Base-by-base conservation (phyloP, 2,329 filamentous ascomycete genomes). In the Ophiostoma montium region DNA sequence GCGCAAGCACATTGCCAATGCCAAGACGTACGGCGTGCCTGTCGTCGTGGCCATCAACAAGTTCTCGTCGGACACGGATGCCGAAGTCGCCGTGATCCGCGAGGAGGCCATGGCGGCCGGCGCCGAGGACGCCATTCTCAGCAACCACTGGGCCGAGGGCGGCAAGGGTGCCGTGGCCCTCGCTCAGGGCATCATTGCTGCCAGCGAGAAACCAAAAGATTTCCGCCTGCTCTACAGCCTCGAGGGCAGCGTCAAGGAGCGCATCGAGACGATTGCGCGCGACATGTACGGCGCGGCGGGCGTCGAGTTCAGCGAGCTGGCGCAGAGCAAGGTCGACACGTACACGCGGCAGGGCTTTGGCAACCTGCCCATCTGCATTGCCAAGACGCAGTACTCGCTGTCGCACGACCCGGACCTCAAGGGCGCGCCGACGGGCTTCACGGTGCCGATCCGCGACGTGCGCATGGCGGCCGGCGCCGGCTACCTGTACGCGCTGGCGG, bases 21-120 rank as follows among this genome's bases (percentile, higher is more conserved):
- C 92, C 50, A 86, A 78, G 64, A 73, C 78, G 11, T 98, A 94
- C 60, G 92, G 92, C 38, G 78, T 95, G 18, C 90, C 92, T 6
- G 90, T 98, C 7, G 84, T 98, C 15, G 90, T 98, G 13, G 92
- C 90, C 47, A 92, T 98, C 72, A 98, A 98, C 75, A 87, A 85
- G 65, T 95, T 98, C 65, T 77, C 84, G 53, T 95, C 88, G 6
- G 92, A 98, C 62, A 95, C 89, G 2, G 83, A 90, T 13, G 89
- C 89, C 48, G 92, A 98, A 64, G 83, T 95, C 53, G 78, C 83
- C 35, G 84, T 92, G 54, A 80, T 98, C 57, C 82, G 85, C 50
- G 88, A 96, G 63, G 90, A 95, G 64, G 83, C 92, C 42, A 78
- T 95, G 54, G 80, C 87, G 44, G 92, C 92, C 5, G 92, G 92